Conservation (phyloP, 345 rosid species). For the Camelina laxa region DNA sequence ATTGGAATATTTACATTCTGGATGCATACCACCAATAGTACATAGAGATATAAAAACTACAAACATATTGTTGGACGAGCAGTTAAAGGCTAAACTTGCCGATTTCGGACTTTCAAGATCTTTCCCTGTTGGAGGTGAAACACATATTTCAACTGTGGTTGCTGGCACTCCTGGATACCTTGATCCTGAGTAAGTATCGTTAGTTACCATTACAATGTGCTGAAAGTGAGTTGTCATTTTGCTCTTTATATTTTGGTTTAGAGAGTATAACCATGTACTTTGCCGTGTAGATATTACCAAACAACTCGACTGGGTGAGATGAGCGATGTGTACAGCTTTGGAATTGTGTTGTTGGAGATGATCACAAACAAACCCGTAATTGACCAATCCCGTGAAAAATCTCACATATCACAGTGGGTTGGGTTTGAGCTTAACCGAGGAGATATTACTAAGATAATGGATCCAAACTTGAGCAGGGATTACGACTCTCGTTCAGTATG, state of each 20-base stretch:
- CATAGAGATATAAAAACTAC: slow-evolving; percentile 56
- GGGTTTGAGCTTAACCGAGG: not conserved
- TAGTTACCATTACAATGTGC: too few species aligned
- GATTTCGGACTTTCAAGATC: slow-evolving; percentile 59
- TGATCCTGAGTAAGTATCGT: slow-evolving; percentile 33
- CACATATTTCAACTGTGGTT: not conserved
- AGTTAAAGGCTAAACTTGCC: slow-evolving; percentile 54
- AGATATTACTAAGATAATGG: slow-evolving; percentile 5
- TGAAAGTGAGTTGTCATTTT: not conserved
- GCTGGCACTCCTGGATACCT: slow-evolving; percentile 32
- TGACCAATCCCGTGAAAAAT: not conserved
- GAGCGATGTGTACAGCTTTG: slow-evolving; percentile 24
- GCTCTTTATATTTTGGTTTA: not conserved
- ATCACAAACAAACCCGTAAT: slow-evolving; percentile 11
- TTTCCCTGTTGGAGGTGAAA: not conserved
- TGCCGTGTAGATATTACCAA: not conserved
- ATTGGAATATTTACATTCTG: slow-evolving; percentile 26
- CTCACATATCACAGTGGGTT: slow-evolving; percentile 10
- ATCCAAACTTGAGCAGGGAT: not conserved
- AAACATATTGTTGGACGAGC: slow-evolving; percentile 51
- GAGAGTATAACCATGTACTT: not conserved
- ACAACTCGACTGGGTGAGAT: slow-evolving; percentile 4
- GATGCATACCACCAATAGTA: slow-evolving; percentile 51
- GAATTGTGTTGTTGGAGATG: slow-evolving; percentile 29
- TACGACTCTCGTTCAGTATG: slow-evolving; percentile 15